These are phyloP conservation scores for Sphaerulina vaccinii DNA, from an alignment of 2,329 filamentous ascomycete genomes.

Conservation along the genomic window DNA sequence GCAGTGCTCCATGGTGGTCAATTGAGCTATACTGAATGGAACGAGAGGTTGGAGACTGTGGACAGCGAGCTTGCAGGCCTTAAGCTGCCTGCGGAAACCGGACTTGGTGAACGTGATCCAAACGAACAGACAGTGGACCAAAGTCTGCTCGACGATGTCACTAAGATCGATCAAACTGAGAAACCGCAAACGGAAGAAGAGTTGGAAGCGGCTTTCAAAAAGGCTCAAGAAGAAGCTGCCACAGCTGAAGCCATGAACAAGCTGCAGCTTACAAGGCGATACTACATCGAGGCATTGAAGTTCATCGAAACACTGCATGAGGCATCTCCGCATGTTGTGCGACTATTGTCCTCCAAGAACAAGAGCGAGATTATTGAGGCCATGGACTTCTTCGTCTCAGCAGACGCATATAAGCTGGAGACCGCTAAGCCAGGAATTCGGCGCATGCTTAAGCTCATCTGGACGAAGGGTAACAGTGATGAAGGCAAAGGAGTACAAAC, in stretches of 20 bases:
- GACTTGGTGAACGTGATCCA: constrained; percentile 64
- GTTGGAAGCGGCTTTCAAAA: constrained; percentile 69
- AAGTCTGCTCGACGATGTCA: constrained; percentile 81
- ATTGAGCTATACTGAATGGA: constrained; percentile 83
- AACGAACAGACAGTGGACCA: constrained; percentile 71
- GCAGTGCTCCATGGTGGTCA: constrained; percentile 87
- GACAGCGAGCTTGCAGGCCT: constrained; percentile 78
- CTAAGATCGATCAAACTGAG: constrained; percentile 67
- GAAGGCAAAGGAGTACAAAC: constrained; percentile 98
- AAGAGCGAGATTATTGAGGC: constrained; percentile 98
- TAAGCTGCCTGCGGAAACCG: constrained; percentile 77
- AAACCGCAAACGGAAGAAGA: constrained; percentile 76
- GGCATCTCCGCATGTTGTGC: constrained; percentile 76
- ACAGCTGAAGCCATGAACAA: constrained; percentile 86
- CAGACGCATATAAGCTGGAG: constrained; percentile 94
- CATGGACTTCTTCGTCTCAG: constrained; percentile 96
- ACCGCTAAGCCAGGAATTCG: constrained; percentile 89
- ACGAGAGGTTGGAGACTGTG: constrained; percentile 74
- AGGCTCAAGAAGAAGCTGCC: constrained; percentile 80
- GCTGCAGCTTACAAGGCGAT: constrained; percentile 81
- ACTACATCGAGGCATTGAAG: constrained; percentile 87
- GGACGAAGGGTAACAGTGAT: constrained; percentile 99
- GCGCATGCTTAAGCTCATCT: constrained; percentile 93
- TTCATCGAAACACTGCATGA: constrained; percentile 91
- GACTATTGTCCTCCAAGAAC: constrained; percentile 89